These are phyloP conservation scores for Daldinia caldariorum DNA, from an alignment of 495 filamentous ascomycete genomes.

Conservation along the genomic window DNA sequence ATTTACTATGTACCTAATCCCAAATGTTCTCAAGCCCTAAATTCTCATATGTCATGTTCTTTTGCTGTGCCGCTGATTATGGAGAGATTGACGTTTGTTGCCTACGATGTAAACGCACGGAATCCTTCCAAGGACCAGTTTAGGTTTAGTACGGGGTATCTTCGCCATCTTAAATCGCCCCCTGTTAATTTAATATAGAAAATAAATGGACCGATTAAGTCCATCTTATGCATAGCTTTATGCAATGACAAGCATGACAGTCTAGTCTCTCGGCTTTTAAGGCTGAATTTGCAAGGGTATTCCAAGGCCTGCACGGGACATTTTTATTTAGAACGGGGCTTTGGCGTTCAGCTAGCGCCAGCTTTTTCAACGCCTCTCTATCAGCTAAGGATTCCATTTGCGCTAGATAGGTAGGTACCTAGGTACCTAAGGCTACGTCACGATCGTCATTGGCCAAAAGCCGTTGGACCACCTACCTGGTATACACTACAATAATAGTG, in stretches of 20 bases:
- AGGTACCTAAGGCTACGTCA: background rate
- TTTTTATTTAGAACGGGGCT: conserved; percentile 1
- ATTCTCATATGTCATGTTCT: background rate
- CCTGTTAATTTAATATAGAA: background rate
- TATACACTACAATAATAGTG: too few relatives aligned
- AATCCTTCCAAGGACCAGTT: conserved; percentile 3
- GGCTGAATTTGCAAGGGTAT: background rate
- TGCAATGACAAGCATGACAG: background rate
- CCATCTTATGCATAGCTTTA: too few relatives aligned
- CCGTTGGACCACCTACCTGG: too few relatives aligned
- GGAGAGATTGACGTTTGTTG: background rate
- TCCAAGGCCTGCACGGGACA: background rate
- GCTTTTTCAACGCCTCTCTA: too few relatives aligned
- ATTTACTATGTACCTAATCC: too few relatives aligned
- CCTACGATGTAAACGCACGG: too few relatives aligned
- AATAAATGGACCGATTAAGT: conserved; percentile 4
- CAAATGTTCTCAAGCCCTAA: background rate
- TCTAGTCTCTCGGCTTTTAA: background rate
- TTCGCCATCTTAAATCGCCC: background rate
- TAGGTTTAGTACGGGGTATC: conserved; percentile 26
- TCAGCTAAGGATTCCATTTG: background rate
- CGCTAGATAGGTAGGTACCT: too few relatives aligned
- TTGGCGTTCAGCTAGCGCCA: background rate
- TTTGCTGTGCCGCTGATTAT: conserved; percentile 11
- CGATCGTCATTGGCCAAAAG: background rate